Base-by-base conservation (phyloP, 257 asterid genomes). In the Ophiorrhiza pumila region DNA sequence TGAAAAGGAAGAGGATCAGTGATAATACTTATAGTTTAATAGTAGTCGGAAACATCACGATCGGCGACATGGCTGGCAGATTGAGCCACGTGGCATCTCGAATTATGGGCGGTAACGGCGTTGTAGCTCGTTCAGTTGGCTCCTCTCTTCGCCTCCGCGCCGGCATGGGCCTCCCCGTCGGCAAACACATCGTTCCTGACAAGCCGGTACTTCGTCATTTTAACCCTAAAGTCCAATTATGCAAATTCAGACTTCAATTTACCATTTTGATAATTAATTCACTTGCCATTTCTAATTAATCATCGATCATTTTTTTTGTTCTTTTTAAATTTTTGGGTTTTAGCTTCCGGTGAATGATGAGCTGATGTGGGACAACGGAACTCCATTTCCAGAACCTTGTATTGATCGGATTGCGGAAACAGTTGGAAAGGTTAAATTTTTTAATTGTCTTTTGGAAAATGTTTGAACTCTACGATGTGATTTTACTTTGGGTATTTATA, bases 101-200 rank as follows among this genome's bases (percentile, higher is more conserved):
- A 50, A 89, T 93, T 79, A 82, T 93, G 96, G 97, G 96, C 57
- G 96, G 92, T 23, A 89, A 83, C 81, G 90, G 90, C 68, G 86
- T 86, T 22, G 94, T 88, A 31, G 71, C 91, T 10, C 94, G 94
- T 67, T 87, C 98, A 72, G 84, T 82, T 56, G 81, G 88, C 47
- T 80, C 92, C 41, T 91, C 98, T 45, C 86, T 93, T 72, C 96
- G 98, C 20, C 90, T 78, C 57, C 93, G 96, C 46, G 76, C 98
- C 78, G 97, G 97, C 71, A 91, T 93, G 98, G 96, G 98, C 35
- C 94, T 91, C 66, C 96, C 96, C 58, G 97, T 89, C 69, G 97
- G 98, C 39, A 89, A 88, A 79, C 98, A 90, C 79, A 85, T 88
- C 73, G 97, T 93, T 65, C 98, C 98, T 20, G 89, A 89, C 69